Evolutionary conservation across 441 rosid genomes (phyloP).

Genomic region (Sinapis alba): DNA sequence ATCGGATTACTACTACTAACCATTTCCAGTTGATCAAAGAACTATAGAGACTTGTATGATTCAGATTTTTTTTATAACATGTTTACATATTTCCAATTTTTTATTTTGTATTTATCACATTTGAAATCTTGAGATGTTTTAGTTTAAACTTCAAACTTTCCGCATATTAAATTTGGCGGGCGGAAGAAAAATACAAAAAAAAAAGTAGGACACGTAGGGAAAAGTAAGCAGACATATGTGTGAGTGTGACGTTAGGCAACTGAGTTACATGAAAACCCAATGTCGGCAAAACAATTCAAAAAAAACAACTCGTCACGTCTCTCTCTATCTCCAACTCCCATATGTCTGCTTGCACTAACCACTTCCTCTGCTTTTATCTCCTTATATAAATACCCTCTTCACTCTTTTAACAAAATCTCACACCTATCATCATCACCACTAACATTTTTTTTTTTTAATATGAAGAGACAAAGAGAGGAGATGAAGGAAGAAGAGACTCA

Average conservation of each 20-base stretch:
- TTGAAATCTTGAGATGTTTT: background rate
- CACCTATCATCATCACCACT: conserved; percentile 11
- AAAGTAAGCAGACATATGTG: conserved; percentile 35
- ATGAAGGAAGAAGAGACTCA: conserved; percentile 31
- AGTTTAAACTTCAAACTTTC: background rate
- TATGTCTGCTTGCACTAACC: conserved; percentile 36
- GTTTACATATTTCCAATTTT: background rate
- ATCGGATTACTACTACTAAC: too few relatives aligned
- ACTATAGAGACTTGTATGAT: too few relatives aligned
- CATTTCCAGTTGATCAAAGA: too few relatives aligned
- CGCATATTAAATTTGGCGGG: conserved; percentile 10
- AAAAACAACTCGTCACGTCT: conserved; percentile 30
- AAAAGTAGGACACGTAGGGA: conserved; percentile 29
- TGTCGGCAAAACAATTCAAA: conserved; percentile 35
- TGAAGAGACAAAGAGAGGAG: conserved; percentile 53
- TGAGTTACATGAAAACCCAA: conserved; percentile 33
- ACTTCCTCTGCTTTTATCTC: conserved; percentile 17
- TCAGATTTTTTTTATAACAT: background rate
- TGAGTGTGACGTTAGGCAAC: conserved; percentile 30
- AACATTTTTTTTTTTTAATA: conserved; percentile 6
- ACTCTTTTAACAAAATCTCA: conserved; percentile 15
- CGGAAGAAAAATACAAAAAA: background rate
- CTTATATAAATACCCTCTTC: conserved; percentile 32
- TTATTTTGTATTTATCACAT: background rate
- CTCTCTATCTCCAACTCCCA: conserved; percentile 36